phyloP scores from a whole-genome alignment of 2,329 filamentous ascomycete species.

The Aspergillus nomiae region DNA sequence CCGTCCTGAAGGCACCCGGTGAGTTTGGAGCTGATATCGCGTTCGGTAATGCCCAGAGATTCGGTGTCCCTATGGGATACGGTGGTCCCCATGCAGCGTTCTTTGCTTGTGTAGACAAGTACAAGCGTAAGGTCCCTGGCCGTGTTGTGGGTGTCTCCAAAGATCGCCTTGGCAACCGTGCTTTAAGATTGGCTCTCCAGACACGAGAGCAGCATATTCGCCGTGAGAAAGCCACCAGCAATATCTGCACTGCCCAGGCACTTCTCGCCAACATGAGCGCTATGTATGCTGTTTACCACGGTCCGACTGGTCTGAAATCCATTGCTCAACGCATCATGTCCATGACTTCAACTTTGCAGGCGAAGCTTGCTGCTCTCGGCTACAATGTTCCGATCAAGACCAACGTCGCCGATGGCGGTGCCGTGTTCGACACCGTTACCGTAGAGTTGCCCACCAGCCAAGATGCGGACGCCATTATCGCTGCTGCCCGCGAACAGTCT shows the following conservation, averaged over 20 bases:
- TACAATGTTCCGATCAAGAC: constrained; percentile 63
- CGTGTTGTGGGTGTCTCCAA: constrained; percentile 89
- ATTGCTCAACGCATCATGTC: constrained; percentile 80
- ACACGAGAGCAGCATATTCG: constrained; percentile 96
- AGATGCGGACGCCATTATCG: constrained; percentile 54
- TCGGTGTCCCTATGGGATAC: constrained; percentile 88
- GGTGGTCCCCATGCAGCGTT: constrained; percentile 97
- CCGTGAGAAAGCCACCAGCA: constrained; percentile 94
- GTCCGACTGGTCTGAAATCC: constrained; percentile 75
- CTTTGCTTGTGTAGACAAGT: constrained; percentile 86
- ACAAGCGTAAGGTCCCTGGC: constrained; percentile 93
- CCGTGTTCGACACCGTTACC: constrained; percentile 79
- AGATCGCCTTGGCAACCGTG: constrained; percentile 79
- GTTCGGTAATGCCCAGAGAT: constrained; percentile 87
- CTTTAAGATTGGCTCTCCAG: constrained; percentile 82
- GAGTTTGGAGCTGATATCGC: constrained; percentile 96
- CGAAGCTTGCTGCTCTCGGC: constrained; percentile 63
- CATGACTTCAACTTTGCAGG: constrained; percentile 69
- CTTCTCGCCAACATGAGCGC: constrained; percentile 94
- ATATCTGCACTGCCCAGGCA: constrained; percentile 94
- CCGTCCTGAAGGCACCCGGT: constrained; percentile 82
- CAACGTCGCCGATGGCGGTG: constrained; percentile 57
- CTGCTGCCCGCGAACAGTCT: constrained; percentile 52
- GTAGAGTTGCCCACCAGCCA: constrained; percentile 59
- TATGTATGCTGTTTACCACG: constrained; percentile 93